phyloP scores from a whole-genome alignment of 768 basidiomycete species.

The Mycena crocata region DNA sequence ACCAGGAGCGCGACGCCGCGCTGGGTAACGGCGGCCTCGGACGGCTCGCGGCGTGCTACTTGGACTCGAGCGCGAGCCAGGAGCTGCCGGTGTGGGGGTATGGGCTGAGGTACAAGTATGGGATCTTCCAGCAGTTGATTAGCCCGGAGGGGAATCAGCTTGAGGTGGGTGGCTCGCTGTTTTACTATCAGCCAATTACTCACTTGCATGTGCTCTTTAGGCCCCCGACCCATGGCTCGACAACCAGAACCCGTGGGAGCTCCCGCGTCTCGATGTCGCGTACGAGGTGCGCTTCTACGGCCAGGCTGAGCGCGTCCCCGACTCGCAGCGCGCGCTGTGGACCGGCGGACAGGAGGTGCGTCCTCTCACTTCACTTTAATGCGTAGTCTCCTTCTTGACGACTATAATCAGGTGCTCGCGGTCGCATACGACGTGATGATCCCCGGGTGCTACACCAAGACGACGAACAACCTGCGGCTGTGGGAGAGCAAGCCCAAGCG shows the following conservation, averaged over 20 bases:
- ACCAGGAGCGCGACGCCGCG: slow-evolving; percentile 92
- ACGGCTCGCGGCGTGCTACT: slow-evolving; percentile 96
- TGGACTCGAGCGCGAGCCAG: slow-evolving; percentile 83
- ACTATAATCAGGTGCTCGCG: no score
- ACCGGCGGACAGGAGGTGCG: slow-evolving; percentile 94
- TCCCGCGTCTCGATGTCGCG: slow-evolving; percentile 85
- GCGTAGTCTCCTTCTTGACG: no score
- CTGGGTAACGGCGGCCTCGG: slow-evolving; percentile 97
- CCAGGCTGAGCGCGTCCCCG: slow-evolving; percentile 72
- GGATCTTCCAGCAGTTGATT: slow-evolving; percentile 96
- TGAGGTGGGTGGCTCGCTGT: slow-evolving; percentile 54
- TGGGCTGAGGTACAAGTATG: slow-evolving; percentile 91
- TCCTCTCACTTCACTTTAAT: no score
- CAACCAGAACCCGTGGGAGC: slow-evolving; percentile 90
- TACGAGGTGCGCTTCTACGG: slow-evolving; percentile 94
- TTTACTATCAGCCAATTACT: neutral
- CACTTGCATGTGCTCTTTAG: slow-evolving; percentile 34
- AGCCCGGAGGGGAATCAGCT: slow-evolving; percentile 86
- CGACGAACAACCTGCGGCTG: slow-evolving; percentile 89
- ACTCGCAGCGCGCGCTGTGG: slow-evolving; percentile 76
- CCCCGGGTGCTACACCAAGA: slow-evolving; percentile 85
- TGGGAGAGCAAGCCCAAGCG: slow-evolving; percentile 91
- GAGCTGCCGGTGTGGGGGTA: slow-evolving; percentile 97
- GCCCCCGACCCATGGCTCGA: slow-evolving; percentile 96
- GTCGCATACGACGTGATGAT: slow-evolving; percentile 96